Evolutionary conservation across 306 rosid genomes (phyloP).

Genomic region (Vachellia pachyceras): DNA sequence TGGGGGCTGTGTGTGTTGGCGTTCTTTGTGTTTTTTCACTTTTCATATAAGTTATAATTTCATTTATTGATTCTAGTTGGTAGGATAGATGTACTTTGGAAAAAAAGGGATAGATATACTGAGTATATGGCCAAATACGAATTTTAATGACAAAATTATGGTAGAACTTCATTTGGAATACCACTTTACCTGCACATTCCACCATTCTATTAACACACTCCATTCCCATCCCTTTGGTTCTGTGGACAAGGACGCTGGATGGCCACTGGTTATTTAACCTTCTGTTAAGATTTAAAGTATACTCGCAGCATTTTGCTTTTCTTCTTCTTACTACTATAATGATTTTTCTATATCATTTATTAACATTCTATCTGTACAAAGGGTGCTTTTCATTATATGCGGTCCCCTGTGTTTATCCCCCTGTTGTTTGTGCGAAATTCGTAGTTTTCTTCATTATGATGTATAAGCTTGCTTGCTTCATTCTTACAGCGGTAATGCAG

Average conservation of each 20-base stretch:
- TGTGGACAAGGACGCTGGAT: slow-evolving; percentile 36
- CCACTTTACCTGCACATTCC: not conserved
- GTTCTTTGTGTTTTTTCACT: no score
- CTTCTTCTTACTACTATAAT: not conserved
- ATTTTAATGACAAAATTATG: not conserved
- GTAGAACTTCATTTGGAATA: slow-evolving; percentile 8
- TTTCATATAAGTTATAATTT: not conserved
- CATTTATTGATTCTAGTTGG: slow-evolving; percentile 4
- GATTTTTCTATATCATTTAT: not conserved
- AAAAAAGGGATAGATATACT: slow-evolving; percentile 7
- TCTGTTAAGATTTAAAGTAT: not conserved
- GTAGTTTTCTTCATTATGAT: not conserved
- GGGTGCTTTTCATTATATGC: not conserved
- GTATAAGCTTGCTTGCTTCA: slow-evolving; percentile 1
- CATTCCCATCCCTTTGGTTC: not conserved
- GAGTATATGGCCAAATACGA: slow-evolving; percentile 16
- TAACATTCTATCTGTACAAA: not conserved
- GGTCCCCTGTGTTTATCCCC: not conserved
- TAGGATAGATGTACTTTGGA: no score
- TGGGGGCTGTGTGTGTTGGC: no score
- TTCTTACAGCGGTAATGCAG: slow-evolving; percentile 83
- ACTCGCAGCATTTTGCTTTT: not conserved
- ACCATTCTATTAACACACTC: not conserved
- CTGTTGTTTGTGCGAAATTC: slow-evolving; percentile 9
- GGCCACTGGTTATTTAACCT: not conserved